Base-by-base conservation (phyloP, 164 flowering plant genomes). In the Magnolia officinalis region DNA sequence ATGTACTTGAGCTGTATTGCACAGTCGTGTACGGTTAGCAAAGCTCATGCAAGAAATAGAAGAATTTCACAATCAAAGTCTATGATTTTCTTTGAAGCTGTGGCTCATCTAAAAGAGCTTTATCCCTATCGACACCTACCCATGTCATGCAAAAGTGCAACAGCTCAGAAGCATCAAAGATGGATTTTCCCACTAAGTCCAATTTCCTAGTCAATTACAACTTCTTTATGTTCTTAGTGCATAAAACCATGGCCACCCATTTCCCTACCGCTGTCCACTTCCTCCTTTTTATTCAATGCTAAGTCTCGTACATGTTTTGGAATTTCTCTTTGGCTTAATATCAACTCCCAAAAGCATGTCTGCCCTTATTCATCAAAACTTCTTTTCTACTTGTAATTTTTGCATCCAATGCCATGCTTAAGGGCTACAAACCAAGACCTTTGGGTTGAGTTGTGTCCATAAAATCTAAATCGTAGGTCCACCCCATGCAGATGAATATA, bases 191-290 rank as follows among this genome's bases (percentile, higher is more conserved):
- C 13, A 55, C 61, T 55, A 55, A 55, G 14, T 11, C 61, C 61
- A 55, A 11, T 55, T 55, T 55, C 61, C 61, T 55, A 16, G 61
- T 55, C 61, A 55, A 55, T 55, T 55, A 16, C 61, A 64, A 64
- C 19, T n/a, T 64, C 72, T 76, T 8, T 37, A 37, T 50, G 65
- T 21, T 21, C 63, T 50, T 77, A 14, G 20, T 77, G 76, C 70
- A 76, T 72, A 80, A 69, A 52, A 49, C 64, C 26, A 37, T 73
- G 79, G 72, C 80, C 83, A 77, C 74, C 72, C 79, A 77, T 79
- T 76, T 80, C 80, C 67, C 63, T 55, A 55, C 61, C 61, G 10
- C 4, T 55, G 61, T 19, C 18, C 67, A n/a, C 49, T 24, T 67
- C 63, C 13, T 51, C 52, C 7, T 72, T 45, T 50, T 74, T 51